A percentile compares a stretch with the other conserved stretches of the same genome.
Conservation (phyloP, 2,329 filamentous ascomycete species). For the Metarhizium robertsii region DNA sequence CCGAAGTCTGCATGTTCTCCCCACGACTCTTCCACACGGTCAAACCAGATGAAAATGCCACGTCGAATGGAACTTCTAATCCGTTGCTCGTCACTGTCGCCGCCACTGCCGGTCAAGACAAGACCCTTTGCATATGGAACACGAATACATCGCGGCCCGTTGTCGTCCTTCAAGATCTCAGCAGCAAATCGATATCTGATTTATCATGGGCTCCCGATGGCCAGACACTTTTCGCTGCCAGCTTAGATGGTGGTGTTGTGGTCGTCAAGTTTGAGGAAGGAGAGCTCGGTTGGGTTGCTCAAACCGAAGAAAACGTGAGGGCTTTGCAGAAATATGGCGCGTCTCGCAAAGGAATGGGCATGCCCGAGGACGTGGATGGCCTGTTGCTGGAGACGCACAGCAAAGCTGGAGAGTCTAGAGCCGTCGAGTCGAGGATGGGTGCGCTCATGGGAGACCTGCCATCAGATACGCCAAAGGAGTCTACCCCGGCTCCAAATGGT, state of each 20-base stretch:
- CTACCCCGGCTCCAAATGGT: conserved; percentile 38
- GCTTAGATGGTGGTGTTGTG: conserved; percentile 82
- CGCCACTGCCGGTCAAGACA: conserved; percentile 93
- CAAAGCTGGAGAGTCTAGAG: conserved; percentile 81
- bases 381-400: conserved; percentile 82
- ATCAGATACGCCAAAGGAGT: conserved; percentile 40
- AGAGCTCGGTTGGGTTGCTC: conserved; percentile 83
- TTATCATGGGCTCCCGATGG: conserved; percentile 91
- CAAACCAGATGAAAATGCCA: conserved; percentile 48
- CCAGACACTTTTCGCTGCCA: conserved; percentile 74
- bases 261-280: conserved; percentile 73
- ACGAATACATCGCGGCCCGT: conserved; percentile 89
- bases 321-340: conserved; percentile 87
- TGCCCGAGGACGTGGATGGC: conserved; percentile 86
- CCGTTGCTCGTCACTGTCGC: conserved; percentile 75
- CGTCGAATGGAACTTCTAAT: conserved; percentile 32
- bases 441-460: conserved; percentile 88
- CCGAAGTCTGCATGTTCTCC: conserved; percentile 95
- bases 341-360: conserved; percentile 77
- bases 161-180: conserved; percentile 80
- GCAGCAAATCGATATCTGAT: conserved; percentile 87
- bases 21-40: conserved; percentile 75
- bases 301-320: conserved; percentile 82
- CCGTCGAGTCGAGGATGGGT: conserved; percentile 91
- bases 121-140: conserved; percentile 94